Conservation (phyloP, 2,329 filamentous ascomycete species). For the Aspergillus ustus region DNA sequence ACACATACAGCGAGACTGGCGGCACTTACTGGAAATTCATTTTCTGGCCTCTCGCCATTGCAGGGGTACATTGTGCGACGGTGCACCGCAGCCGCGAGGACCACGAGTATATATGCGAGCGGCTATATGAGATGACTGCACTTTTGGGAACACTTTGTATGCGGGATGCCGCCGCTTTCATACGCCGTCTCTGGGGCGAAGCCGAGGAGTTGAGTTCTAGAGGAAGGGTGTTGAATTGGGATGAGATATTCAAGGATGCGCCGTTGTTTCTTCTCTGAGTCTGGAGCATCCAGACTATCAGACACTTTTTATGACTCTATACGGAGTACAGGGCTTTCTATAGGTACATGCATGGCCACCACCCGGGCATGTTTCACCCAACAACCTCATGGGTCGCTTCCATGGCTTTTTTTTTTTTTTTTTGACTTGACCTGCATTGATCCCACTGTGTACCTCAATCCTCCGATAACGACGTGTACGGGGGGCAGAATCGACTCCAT, state of each 20-base stretch:
- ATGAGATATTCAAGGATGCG: slow-evolving; percentile 7
- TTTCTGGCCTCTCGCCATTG: slow-evolving; percentile 1
- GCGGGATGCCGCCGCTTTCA: not conserved
- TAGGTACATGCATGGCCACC: no score
- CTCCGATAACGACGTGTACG: no score
- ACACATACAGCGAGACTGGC: not conserved
- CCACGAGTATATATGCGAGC: not conserved
- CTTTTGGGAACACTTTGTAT: not conserved
- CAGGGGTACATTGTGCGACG: not conserved
- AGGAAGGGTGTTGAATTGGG: not conserved
- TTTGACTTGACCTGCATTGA: no score
- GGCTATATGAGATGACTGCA: not conserved
- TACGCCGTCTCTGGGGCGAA: not conserved
- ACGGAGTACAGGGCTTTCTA: no score
- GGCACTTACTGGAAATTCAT: not conserved
- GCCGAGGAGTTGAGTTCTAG: not conserved
- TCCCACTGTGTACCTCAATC: no score
- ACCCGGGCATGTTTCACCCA: no score
- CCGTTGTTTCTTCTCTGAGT: not conserved
- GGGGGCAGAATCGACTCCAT: no score
- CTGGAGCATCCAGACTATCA: no score
- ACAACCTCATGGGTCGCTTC: no score
- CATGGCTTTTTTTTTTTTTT: no score
- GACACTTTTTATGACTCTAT: no score
- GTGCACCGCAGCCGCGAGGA: not conserved